A percentile compares a stretch with the other conserved stretches of the same genome.
phyloP scores from a whole-genome alignment of 2,329 filamentous ascomycete species.

The Paecilomyces niveus region DNA sequence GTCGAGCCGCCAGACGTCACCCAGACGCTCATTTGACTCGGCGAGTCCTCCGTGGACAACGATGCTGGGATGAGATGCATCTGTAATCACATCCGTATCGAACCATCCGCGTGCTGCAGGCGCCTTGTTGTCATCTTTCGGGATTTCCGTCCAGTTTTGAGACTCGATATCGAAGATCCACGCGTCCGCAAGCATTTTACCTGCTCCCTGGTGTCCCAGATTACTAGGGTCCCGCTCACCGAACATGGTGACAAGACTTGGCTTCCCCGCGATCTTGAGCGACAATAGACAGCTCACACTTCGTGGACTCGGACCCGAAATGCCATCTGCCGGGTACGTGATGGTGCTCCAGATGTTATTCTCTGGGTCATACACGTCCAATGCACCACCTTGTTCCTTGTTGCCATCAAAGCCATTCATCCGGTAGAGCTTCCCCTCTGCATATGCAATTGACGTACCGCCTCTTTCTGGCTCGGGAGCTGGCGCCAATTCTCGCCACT shows the following conservation, averaged over 20 bases:
- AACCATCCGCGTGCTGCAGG: constrained; percentile 48
- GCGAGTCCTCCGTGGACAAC: constrained; percentile 46
- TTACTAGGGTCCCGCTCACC: constrained; percentile 48
- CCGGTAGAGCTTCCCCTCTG: constrained; percentile 60
- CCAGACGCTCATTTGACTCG: constrained; percentile 45
- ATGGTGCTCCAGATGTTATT: constrained; percentile 33
- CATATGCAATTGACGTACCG: constrained; percentile 60
- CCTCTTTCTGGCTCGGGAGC: constrained; percentile 62
- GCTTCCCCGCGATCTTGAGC: constrained; percentile 26
- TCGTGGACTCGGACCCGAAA: constrained; percentile 39
- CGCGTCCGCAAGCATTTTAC: constrained; percentile 49
- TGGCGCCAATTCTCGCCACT: constrained; percentile 61
- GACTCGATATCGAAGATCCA: constrained; percentile 40
- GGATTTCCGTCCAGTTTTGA: constrained; percentile 27
- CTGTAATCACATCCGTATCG: constrained; percentile 39
- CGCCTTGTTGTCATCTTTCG: constrained; percentile 10
- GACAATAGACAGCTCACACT: constrained; percentile 45
- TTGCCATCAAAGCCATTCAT: constrained; percentile 75
- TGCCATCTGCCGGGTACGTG: constrained; percentile 33
- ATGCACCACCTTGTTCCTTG: constrained; percentile 59
- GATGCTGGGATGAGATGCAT: constrained; percentile 21
- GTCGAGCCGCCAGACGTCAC: constrained; percentile 42
- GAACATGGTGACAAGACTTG: constrained; percentile 44
- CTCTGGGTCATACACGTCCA: constrained; percentile 54
- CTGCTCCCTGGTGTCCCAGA: constrained; percentile 48